phyloP scores from a whole-genome alignment of 441 rosid genomes.

The Eugenia klotzschiana region DNA sequence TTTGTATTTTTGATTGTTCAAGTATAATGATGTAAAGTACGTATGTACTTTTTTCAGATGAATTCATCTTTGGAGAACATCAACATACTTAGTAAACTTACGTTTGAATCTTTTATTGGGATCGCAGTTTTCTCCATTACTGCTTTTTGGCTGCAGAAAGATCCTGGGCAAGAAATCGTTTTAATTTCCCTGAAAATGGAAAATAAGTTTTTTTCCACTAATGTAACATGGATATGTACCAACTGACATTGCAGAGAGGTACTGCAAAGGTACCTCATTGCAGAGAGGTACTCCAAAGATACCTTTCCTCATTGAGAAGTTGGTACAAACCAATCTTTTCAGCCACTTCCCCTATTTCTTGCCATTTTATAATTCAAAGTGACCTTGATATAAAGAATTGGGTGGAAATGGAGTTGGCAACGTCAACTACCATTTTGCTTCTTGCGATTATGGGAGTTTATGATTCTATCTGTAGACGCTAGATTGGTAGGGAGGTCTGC shows the following conservation, averaged over 20 bases:
- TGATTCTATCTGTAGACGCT: not conserved
- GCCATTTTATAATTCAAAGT: not conserved
- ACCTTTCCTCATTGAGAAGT: not conserved
- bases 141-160: not conserved
- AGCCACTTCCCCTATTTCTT: not conserved
- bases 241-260: not conserved
- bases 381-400: not conserved
- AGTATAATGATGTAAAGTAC: not conserved
- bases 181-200: not conserved
- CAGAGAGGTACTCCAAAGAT: not conserved
- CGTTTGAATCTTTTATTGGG: not conserved
- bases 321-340: not conserved
- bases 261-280: not conserved
- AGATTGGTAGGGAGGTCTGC: not conserved
- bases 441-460: not conserved
- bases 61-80: not conserved
- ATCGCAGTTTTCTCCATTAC: not conserved
- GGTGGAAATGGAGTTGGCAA: not conserved
- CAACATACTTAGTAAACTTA: not conserved
- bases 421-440: not conserved
- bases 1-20: not conserved
- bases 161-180: not conserved
- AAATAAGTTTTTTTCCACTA: not conserved
- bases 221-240: not conserved
- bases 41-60: not conserved